Evolutionary conservation across 768 basidiomycete genomes (phyloP).

Genomic region (Leucocoprinus birnbaumii): DNA sequence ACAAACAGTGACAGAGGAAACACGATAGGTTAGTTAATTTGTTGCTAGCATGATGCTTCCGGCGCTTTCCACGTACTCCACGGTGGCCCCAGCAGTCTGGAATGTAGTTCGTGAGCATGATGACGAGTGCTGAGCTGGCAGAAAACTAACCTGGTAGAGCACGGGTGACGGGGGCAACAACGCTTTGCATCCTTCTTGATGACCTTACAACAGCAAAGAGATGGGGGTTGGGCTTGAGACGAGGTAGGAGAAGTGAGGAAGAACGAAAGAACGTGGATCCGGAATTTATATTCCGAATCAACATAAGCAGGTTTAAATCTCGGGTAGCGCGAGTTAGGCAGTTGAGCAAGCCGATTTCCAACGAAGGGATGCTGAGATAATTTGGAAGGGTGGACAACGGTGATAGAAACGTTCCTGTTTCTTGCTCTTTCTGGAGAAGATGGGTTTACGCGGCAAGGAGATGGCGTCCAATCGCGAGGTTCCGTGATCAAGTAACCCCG

Average conservation of each 20-base stretch:
- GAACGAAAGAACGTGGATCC: background rate
- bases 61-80: conserved; percentile 36
- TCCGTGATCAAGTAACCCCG: no score
- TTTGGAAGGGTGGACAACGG: background rate
- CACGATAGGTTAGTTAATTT: background rate
- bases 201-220: background rate
- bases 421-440: background rate
- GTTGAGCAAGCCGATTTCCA: background rate
- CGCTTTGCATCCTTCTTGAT: background rate
- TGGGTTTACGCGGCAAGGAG: background rate
- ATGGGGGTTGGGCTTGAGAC: background rate
- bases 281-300: conserved; percentile 6
- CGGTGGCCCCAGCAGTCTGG: conserved; percentile 70
- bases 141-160: conserved; percentile 30
- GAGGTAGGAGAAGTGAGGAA: background rate
- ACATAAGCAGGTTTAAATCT: background rate
- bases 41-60: background rate
- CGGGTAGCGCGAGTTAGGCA: background rate
- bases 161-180: conserved; percentile 1
- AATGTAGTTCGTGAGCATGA: background rate
- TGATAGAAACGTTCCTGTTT: background rate
- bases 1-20: conserved; percentile 5
- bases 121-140: background rate
- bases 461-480: no score
- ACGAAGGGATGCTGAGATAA: conserved; percentile 3